These are phyloP conservation scores for Xanthoceras sorbifolium DNA, from an alignment of 345 rosid species.

Conservation along the genomic window DNA sequence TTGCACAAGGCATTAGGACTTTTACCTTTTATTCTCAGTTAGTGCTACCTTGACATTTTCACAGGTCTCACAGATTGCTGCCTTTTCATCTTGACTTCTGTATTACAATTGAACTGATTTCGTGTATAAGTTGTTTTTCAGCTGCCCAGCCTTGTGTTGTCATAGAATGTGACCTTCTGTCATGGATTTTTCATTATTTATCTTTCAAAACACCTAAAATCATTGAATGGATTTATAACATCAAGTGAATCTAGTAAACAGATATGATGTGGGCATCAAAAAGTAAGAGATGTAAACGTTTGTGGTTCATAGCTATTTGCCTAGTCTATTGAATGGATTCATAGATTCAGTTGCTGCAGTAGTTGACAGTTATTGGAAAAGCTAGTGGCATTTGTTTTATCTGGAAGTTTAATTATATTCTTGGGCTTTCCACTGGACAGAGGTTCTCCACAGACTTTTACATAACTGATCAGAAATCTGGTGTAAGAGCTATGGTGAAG, in stretches of 20 bases:
- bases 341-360: background rate
- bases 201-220: background rate
- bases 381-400: background rate
- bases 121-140: background rate
- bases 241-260: background rate
- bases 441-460: slow-evolving; percentile 61
- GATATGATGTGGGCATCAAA: too few species aligned
- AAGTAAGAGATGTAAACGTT: background rate
- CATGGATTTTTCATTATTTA: background rate
- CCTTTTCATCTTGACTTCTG: background rate
- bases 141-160: background rate
- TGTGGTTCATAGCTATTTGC: background rate
- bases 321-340: background rate
- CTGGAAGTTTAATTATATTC: slow-evolving; percentile 17
- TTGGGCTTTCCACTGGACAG: slow-evolving; percentile 37
- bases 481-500: slow-evolving; percentile 49
- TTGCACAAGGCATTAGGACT: background rate
- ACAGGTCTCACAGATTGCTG: background rate
- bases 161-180: background rate
- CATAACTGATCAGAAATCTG: slow-evolving; percentile 49
- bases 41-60: background rate
- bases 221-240: background rate
- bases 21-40: background rate
- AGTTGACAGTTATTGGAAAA: background rate
- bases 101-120: background rate